Percentiles rank a stretch among this genome's conserved stretches.
These are phyloP conservation scores for Ceratocystis diversiconidia DNA, from an alignment of 2,329 filamentous ascomycete species.

Conservation along the genomic window DNA sequence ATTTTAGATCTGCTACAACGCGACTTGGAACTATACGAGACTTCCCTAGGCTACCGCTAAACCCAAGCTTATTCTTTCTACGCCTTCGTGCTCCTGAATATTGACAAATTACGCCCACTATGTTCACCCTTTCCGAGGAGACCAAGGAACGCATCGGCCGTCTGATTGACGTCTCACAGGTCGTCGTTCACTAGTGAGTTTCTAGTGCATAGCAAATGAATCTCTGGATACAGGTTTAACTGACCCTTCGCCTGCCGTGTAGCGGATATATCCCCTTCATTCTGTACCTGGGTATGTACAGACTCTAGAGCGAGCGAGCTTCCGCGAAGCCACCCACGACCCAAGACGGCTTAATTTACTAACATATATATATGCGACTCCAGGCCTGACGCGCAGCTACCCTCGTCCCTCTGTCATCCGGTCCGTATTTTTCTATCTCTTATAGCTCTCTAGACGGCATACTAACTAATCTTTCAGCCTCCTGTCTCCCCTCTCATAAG, in stretches of 20 bases:
- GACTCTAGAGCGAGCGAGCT: conserved; percentile 20
- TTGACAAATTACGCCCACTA: conserved; percentile 21
- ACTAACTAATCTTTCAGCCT: conserved; percentile 30
- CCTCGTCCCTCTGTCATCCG: conserved; percentile 62
- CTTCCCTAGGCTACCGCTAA: background rate
- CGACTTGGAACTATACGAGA: background rate
- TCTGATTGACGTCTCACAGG: conserved; percentile 85
- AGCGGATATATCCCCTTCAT: conserved; percentile 95
- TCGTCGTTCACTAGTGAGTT: conserved; percentile 87
- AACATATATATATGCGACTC: conserved; percentile 22
- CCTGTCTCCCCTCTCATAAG: conserved; percentile 49
- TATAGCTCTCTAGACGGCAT: background rate
- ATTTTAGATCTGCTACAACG: background rate
- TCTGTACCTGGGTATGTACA: conserved; percentile 70
- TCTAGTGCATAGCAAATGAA: background rate
- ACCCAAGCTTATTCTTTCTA: background rate
- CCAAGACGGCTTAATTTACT: background rate
- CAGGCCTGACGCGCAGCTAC: conserved; percentile 88
- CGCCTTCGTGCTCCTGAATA: background rate
- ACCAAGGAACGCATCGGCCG: conserved; percentile 98
- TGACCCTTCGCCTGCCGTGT: background rate
- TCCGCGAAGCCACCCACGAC: conserved; percentile 2
- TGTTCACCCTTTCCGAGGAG: conserved; percentile 76
- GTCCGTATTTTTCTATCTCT: conserved; percentile 26
- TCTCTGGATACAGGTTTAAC: background rate